Conservation (phyloP, 768 basidiomycete genomes). For the Coprinellus micaceus region DNA sequence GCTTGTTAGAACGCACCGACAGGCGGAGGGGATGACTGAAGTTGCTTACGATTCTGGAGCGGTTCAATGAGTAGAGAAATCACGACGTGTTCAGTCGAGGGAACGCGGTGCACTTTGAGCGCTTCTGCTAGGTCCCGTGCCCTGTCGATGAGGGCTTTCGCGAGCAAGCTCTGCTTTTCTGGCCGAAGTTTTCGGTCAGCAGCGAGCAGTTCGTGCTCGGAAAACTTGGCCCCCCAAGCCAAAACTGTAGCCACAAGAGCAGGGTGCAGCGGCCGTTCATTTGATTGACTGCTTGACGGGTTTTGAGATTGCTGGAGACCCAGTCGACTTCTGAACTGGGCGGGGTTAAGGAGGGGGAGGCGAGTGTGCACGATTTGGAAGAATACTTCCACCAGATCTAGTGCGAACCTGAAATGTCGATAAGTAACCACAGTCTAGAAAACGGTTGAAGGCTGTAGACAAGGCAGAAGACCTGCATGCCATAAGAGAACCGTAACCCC, state of each 20-base stretch:
- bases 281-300: conserved; percentile 10
- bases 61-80: conserved; percentile 80
- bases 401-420: conserved; percentile 63
- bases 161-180: conserved; percentile 69
- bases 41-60: conserved; percentile 80
- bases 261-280: conserved; percentile 54
- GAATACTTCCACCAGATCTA: conserved; percentile 92
- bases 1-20: conserved; percentile 9
- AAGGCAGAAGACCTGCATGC: conserved; percentile 7
- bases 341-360: conserved; percentile 81
- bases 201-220: conserved; percentile 81
- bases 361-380: conserved; percentile 91
- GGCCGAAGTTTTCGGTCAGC: conserved; percentile 73
- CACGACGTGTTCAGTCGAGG: conserved; percentile 77
- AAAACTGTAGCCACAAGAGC: conserved; percentile 82
- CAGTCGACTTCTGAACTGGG: conserved; percentile 73
- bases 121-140: conserved; percentile 85
- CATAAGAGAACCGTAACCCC: neutral
- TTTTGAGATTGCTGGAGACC: conserved; percentile 9
- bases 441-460: conserved; percentile 13
- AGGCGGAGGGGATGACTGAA: neutral
- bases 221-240: conserved; percentile 92
- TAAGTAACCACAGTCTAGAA: conserved; percentile 10
- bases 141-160: conserved; percentile 73
- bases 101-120: conserved; percentile 79